A percentile compares a stretch with the other conserved stretches of the same genome.
These are phyloP conservation scores for Epithemia pelagica DNA, from an alignment of 108 stramenopile species.

Conservation along the genomic window DNA sequence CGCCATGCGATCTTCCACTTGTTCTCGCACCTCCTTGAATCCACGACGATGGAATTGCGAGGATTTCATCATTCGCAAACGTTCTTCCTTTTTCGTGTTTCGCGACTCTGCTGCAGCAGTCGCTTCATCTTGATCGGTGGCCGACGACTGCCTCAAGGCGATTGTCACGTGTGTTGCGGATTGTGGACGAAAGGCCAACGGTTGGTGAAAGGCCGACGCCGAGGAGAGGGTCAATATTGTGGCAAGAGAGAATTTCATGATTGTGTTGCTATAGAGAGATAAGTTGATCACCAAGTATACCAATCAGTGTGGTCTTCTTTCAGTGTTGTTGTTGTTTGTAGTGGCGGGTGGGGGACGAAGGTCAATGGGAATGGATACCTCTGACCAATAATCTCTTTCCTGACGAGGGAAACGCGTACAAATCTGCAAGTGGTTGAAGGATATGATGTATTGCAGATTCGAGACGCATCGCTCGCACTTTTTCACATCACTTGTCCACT, in stretches of 20 bases:
- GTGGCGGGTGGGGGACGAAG: too few relatives aligned
- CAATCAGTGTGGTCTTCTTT: too few relatives aligned
- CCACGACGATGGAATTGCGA: constrained; percentile 73
- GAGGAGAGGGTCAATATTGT: background rate
- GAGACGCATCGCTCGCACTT: too few relatives aligned
- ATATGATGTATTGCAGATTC: too few relatives aligned
- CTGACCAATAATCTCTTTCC: too few relatives aligned
- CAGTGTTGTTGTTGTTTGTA: too few relatives aligned
- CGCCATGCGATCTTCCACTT: constrained; percentile 67
- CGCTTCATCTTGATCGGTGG: background rate
- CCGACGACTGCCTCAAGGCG: background rate
- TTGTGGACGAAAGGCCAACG: background rate
- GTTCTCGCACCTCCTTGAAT: constrained; percentile 79
- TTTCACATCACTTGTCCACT: too few relatives aligned
- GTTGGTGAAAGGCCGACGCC: background rate
- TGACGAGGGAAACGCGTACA: too few relatives aligned
- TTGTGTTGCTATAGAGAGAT: background rate
- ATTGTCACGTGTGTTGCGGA: background rate
- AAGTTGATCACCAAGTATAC: too few relatives aligned
- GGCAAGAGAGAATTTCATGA: background rate
- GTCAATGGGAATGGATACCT: too few relatives aligned
- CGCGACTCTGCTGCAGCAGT: constrained; percentile 4
- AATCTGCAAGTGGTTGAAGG: too few relatives aligned
- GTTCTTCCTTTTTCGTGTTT: constrained; percentile 59
- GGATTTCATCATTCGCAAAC: constrained; percentile 67